Base-by-base conservation (phyloP, 306 rosid genomes). In the Nissolia schottii region DNA sequence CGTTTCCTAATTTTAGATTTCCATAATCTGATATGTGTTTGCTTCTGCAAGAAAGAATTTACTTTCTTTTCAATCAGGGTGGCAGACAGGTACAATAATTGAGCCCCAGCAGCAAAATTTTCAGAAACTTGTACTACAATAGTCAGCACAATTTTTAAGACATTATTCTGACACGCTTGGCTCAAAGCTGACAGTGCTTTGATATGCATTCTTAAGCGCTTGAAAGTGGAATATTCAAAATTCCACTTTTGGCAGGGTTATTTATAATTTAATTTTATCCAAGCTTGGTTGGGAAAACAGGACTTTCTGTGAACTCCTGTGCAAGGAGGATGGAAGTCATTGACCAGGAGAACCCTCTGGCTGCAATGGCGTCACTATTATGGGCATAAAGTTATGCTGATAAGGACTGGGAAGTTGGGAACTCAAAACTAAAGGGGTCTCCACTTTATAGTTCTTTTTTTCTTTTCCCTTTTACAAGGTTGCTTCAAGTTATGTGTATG, bases 321-420 rank as follows among this genome's bases (percentile, higher is more conserved):
- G 1, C 58, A 65, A 56, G 67, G 69, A 77, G 78, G 74, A 80
- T 73, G 88, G 87, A 75, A 84, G 87, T 78, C 80, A 51, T 60
- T 86, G n/a, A 55, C 84, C 83, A 15, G 82, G 79, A 64, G 82
- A 80, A 50, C 74, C 74, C 83, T 67, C 34, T 84, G 70, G 85
- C 87, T 32, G 76, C 87, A 46, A 79, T 82, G 71, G 60, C 75
- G 18, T 71, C 85, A 11, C 77, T 75, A n/a, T 62, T 86, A 63
- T 83, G 90, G 88, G 83, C 83, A 22, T 82, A 83, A 79, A 82
- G 64, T 16, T 48, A 62, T 75, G 80, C 76, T 38, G 83, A 80
- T 74, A 77, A 64, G 49, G 83, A 85, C 72, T 84, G 82, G 85
- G 70, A 80, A 68, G 16, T 70, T 77, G 80, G 88, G 87, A 84